Evolutionary conservation across 2,329 filamentous ascomycete species (phyloP).

Genomic region (Botrytis hyacinthi): DNA sequence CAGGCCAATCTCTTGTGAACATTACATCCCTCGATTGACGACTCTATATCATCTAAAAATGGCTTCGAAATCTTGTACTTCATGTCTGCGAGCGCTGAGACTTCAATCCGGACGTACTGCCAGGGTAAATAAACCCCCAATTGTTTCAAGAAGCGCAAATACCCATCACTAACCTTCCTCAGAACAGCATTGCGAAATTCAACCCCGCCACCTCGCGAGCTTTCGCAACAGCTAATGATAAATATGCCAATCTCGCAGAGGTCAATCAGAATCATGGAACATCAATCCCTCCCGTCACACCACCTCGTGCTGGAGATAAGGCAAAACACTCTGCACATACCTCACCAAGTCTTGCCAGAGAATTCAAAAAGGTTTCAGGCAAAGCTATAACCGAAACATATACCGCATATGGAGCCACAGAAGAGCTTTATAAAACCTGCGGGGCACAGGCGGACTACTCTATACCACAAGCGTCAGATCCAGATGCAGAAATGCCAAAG

Average conservation of each 20-base stretch:
- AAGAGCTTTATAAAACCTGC: slow-evolving; percentile 54
- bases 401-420: slow-evolving; percentile 74
- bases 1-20: not conserved
- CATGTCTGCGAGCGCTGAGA: slow-evolving; percentile 35
- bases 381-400: slow-evolving; percentile 60
- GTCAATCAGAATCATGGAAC: slow-evolving; percentile 26
- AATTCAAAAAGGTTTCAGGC: slow-evolving; percentile 23
- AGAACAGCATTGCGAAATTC: slow-evolving; percentile 15
- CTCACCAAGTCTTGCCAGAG: slow-evolving; percentile 21
- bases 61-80: slow-evolving; percentile 33
- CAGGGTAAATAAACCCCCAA: slow-evolving; percentile 22
- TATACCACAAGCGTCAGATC: slow-evolving; percentile 29
- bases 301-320: slow-evolving; percentile 21
- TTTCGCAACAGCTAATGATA: slow-evolving; percentile 31
- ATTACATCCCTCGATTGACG: not conserved
- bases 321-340: slow-evolving; percentile 10
- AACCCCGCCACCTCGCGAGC: slow-evolving; percentile 22
- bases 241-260: slow-evolving; percentile 31
- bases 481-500: slow-evolving; percentile 66
- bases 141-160: not conserved
- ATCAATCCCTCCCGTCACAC: slow-evolving; percentile 28
- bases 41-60: slow-evolving; percentile 17
- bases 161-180: slow-evolving; percentile 20
- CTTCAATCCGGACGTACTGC: slow-evolving; percentile 26
- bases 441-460: slow-evolving; percentile 32